Percentiles rank a stretch among this genome's conserved stretches.
These are phyloP conservation scores for Sporothrix globosa DNA, from an alignment of 2,329 filamentous ascomycete species.

Conservation along the genomic window DNA sequence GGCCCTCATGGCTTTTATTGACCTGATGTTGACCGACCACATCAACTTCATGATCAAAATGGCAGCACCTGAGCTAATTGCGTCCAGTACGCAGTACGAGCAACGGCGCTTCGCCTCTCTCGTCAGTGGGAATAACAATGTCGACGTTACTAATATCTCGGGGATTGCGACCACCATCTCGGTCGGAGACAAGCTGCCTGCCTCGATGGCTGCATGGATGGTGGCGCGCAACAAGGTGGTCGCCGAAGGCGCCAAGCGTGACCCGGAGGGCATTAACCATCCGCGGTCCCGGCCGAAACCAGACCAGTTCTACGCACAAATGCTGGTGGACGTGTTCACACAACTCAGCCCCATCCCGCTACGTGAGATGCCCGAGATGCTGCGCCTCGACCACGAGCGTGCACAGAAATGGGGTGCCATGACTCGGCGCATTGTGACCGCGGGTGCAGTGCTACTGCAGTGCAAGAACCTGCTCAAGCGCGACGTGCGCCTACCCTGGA, in stretches of 20 bases:
- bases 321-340: conserved; percentile 75
- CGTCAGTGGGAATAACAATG: conserved; percentile 44
- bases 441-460: conserved; percentile 74
- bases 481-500: conserved; percentile 78
- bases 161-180: conserved; percentile 57
- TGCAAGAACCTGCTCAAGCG: conserved; percentile 83
- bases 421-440: conserved; percentile 68
- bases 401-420: conserved; percentile 61
- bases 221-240: conserved; percentile 65
- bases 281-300: conserved; percentile 65
- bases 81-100: conserved; percentile 73
- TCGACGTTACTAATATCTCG: conserved; percentile 47
- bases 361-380: conserved; percentile 70
- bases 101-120: conserved; percentile 70
- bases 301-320: conserved; percentile 74
- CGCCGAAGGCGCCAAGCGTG: conserved; percentile 67
- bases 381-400: conserved; percentile 68
- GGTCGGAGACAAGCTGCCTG: conserved; percentile 46
- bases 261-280: conserved; percentile 68
- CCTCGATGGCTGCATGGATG: conserved; percentile 69
- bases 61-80: conserved; percentile 70
- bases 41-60: conserved; percentile 78
- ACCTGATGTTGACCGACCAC: conserved; percentile 78
- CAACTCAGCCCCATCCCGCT: conserved; percentile 55
- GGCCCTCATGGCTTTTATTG: conserved; percentile 73